A percentile compares a stretch with the other conserved stretches of the same genome.
Evolutionary conservation across 78 protist species (phyloP).

Genomic region (Dictyostelium capitatum): DNA sequence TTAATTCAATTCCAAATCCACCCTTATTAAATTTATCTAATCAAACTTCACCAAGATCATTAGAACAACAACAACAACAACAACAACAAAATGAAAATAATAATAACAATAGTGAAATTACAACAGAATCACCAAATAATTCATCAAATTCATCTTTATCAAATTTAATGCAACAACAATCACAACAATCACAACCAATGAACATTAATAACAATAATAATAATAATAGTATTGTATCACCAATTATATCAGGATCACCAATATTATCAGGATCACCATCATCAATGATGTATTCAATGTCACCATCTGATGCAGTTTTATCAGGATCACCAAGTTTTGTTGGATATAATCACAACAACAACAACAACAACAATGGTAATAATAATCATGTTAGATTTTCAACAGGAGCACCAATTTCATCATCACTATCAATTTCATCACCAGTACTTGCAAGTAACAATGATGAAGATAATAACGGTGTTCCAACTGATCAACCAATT

Average conservation of each 20-base stretch:
- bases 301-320: neutral
- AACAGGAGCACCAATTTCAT: constrained; percentile 21
- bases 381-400: neutral
- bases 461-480: neutral
- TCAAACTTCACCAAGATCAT: constrained; percentile 23
- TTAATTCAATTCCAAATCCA: constrained; percentile 29
- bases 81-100: constrained; percentile 9
- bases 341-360: constrained; percentile 3
- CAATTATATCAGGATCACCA: constrained; percentile 17
- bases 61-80: constrained; percentile 16
- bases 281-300: constrained; percentile 22
- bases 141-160: neutral
- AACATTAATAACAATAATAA: neutral
- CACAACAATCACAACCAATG: neutral
- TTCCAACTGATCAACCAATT: neutral
- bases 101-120: neutral
- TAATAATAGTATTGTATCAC: neutral
- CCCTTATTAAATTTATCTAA: neutral
- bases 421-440: constrained; percentile 27
- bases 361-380: neutral
- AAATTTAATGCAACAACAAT: neutral
- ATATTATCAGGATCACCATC: constrained; percentile 20
- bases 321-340: constrained; percentile 75
- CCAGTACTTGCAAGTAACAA: constrained; percentile 51
- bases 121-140: neutral